phyloP scores from a whole-genome alignment of 371 early-diverging fungal genomes.

The Racocetra persica region DNA sequence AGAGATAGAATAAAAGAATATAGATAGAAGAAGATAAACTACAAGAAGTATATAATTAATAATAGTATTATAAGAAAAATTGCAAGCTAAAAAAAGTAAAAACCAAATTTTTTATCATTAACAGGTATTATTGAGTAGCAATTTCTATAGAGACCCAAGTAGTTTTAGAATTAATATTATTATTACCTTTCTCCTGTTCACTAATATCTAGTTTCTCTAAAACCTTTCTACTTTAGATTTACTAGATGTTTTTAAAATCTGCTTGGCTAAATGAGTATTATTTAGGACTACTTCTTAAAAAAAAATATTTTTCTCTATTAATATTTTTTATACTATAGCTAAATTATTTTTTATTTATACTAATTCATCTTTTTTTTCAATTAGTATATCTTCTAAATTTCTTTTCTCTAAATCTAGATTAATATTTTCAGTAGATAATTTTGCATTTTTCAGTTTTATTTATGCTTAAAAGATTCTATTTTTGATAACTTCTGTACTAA shows the following conservation, averaged over 20 bases:
- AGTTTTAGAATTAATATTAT: not conserved
- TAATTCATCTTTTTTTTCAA: too few relatives aligned
- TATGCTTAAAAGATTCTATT: not conserved
- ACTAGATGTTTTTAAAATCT: not conserved
- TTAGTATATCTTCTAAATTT: too few relatives aligned
- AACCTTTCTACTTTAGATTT: not conserved
- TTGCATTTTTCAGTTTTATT: not conserved
- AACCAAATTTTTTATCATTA: not conserved
- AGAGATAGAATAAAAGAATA: too few relatives aligned
- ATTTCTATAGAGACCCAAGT: not conserved
- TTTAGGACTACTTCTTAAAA: not conserved
- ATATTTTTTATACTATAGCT: not conserved
- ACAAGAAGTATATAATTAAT: too few relatives aligned
- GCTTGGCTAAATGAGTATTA: not conserved
- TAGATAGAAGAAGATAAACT: too few relatives aligned
- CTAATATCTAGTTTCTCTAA: not conserved
- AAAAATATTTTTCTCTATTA: not conserved
- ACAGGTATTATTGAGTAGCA: too few relatives aligned
- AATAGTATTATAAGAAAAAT: not conserved
- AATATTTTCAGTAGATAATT: not conserved
- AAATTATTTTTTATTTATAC: too few relatives aligned
- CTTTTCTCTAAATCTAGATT: not conserved
- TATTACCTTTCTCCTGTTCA: not conserved
- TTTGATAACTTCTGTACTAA: not conserved
- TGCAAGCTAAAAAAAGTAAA: not conserved